Percentiles rank a stretch among this genome's conserved stretches.
Evolutionary conservation across 2,329 filamentous ascomycete species (phyloP).

Genomic region (Diaporthe destruens): DNA sequence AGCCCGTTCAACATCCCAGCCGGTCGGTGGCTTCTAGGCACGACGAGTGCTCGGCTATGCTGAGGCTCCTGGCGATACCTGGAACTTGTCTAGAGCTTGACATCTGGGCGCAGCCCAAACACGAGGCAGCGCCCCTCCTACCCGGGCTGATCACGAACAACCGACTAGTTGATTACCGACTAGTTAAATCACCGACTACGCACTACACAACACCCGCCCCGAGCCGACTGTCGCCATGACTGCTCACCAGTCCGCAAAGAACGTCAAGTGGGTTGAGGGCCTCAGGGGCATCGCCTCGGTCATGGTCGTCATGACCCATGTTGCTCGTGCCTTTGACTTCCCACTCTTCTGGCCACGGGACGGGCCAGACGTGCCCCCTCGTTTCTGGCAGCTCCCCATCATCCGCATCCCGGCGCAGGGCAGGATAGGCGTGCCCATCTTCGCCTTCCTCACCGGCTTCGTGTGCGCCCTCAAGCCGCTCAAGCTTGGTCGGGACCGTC

Average conservation of each 20-base stretch:
- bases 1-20: not conserved
- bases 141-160: not conserved
- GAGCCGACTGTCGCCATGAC: constrained; percentile 23
- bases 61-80: constrained; percentile 4
- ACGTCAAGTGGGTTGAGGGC: constrained; percentile 54
- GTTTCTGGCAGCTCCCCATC: constrained; percentile 63
- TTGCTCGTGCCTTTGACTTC: constrained; percentile 65
- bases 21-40: not conserved
- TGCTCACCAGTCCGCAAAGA: constrained; percentile 42
- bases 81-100: constrained; percentile 11
- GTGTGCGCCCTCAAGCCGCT: constrained; percentile 68
- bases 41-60: not conserved
- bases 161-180: too few relatives aligned
- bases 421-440: constrained; percentile 67
- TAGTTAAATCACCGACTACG: too few relatives aligned
- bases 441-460: constrained; percentile 68
- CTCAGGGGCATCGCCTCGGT: constrained; percentile 66
- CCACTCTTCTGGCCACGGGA: constrained; percentile 63
- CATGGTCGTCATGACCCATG: constrained; percentile 65
- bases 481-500: constrained; percentile 59
- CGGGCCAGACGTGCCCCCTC: constrained; percentile 54
- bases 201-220: not conserved
- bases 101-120: constrained; percentile 2
- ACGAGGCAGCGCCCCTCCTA: constrained; percentile 6
- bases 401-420: constrained; percentile 69